Evolutionary conservation across 1,284 basidiomycete genomes (phyloP), one percentile per base, ranked within the genome.

Genomic region (Exobasidium cylindrosporum): DNA sequence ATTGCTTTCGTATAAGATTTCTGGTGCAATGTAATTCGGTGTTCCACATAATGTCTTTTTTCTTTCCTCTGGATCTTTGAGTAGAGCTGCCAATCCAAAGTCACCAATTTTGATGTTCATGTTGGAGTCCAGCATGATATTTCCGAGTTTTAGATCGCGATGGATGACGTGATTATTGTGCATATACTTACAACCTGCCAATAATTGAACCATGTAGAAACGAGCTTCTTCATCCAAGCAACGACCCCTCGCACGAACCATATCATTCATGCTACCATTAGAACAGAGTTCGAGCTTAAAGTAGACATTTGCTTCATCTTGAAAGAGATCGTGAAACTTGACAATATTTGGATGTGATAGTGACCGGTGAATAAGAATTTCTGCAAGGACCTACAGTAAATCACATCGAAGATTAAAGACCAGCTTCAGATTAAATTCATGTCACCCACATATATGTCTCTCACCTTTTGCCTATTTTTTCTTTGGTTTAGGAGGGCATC

Each of bases 71-170:
- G 90, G 90, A 79, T 88, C 93, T 82, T 97, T 94, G 59, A 98
- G 95, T 60, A 98, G 85, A 0, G 96, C 95, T 0, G 96, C 95
- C 23, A 98, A 84, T 10, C 96, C 95, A 82, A 98, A 97, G 82
- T 98, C 95, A 26, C 93, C 95, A 26, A 98, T 92, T 80, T 97
- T 94, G 79, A 97, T 84, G 77, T 96, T 91, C 92, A 97, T 94
- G 71, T 89, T 86, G 53, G 83, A 82, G 77, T 97, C 94, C 52
- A 97, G 85, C 82, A 98, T 94, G 55, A 98, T 84, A 81, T 98
- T 97, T 30, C 94, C 95, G 5, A 97, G 86, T 81, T 82, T 97
- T 91, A 81, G 67, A 58, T 79, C 77, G 32, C 77, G 69, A 57
- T 79, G 77, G 49, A 98, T 97, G 77, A 97, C 91, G 35, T 80